Conservation (phyloP, 2,329 filamentous ascomycete species). For the Camillea tinctor region DNA sequence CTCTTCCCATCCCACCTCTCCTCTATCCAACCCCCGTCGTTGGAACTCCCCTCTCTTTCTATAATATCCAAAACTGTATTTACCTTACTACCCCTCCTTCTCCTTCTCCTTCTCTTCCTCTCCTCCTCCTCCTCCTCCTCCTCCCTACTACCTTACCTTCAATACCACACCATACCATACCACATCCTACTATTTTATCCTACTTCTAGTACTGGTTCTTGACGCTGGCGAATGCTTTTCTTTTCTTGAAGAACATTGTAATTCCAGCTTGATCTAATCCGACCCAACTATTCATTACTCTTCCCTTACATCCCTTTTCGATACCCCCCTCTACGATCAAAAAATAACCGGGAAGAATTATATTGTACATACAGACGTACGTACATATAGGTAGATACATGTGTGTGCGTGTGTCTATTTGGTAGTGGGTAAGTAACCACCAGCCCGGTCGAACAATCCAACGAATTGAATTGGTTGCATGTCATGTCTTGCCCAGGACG, state of each 20-base stretch:
- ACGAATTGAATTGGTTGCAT: background rate
- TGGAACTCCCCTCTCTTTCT: background rate
- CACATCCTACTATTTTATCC: too few species aligned
- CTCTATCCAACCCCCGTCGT: background rate
- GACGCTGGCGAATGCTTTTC: background rate
- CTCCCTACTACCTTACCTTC: background rate
- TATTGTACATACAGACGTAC: constrained; percentile 3
- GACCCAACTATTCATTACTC: background rate
- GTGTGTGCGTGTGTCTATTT: too few species aligned
- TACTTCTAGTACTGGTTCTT: background rate
- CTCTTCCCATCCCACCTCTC: background rate
- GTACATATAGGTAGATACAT: too few species aligned
- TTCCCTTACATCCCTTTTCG: background rate
- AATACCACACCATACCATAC: too few species aligned
- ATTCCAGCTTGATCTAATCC: background rate
- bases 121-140: background rate
- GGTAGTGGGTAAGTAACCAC: too few species aligned
- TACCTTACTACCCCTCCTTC: background rate
- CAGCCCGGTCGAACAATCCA: too few species aligned
- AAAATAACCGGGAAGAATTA: too few species aligned
- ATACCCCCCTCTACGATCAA: background rate
- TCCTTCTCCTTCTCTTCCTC: background rate
- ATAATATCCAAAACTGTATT: background rate
- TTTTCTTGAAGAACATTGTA: background rate
- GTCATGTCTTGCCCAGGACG: background rate